phyloP scores from a whole-genome alignment of 1,139 yeast species.

The Geotrichum klebahnii region DNA sequence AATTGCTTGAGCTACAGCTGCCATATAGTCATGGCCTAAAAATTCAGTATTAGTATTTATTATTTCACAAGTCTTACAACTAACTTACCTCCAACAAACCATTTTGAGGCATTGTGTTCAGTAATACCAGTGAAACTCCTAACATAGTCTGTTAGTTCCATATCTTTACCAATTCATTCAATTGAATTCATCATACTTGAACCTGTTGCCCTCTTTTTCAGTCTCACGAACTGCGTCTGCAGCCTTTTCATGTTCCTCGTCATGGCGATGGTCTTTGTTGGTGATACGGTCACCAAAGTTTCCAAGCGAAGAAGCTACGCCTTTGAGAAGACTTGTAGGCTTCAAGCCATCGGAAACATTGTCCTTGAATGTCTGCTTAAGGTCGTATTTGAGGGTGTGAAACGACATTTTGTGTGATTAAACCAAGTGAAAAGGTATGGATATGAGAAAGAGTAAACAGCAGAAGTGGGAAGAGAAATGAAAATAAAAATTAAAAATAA shows the following conservation, averaged over 20 bases:
- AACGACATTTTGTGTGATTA: slow-evolving; percentile 23
- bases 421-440: neutral
- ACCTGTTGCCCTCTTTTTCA: slow-evolving; percentile 22
- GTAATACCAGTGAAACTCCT: slow-evolving; percentile 52
- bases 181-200: too few species aligned
- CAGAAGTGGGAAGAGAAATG: neutral
- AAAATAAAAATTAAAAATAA: neutral
- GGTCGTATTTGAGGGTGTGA: slow-evolving; percentile 20
- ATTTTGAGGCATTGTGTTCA: slow-evolving; percentile 55
- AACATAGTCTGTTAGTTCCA: neutral
- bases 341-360: slow-evolving; percentile 17
- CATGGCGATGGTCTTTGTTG: slow-evolving; percentile 25
- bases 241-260: slow-evolving; percentile 24
- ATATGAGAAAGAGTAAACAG: neutral
- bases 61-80: neutral
- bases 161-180: too few species aligned
- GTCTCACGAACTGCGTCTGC: slow-evolving; percentile 24
- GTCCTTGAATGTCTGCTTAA: slow-evolving; percentile 20
- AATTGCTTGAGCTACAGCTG: slow-evolving; percentile 56
- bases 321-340: slow-evolving; percentile 16
- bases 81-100: slow-evolving; percentile 59
- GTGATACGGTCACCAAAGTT: slow-evolving; percentile 25
- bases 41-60: neutral
- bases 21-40: slow-evolving; percentile 39
- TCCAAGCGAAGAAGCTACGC: slow-evolving; percentile 21